Evolutionary conservation across 1,139 yeast species (phyloP).

Genomic region (Hanseniaspora sp.): DNA sequence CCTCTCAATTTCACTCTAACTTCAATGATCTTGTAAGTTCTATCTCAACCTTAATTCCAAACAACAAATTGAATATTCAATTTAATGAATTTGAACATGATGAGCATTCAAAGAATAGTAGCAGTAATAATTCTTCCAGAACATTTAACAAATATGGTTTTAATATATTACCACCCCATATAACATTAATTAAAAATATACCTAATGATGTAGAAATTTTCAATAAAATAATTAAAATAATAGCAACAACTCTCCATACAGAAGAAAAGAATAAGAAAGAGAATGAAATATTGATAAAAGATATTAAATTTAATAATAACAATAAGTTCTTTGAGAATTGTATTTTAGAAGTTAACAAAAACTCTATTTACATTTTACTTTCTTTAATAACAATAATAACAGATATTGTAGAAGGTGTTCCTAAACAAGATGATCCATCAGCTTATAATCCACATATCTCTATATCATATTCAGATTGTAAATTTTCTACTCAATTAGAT

Average conservation of each 20-base stretch:
- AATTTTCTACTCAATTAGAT: background rate
- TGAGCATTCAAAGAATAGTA: background rate
- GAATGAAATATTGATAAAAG: background rate
- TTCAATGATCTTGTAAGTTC: slow-evolving; percentile 2
- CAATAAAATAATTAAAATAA: slow-evolving; percentile 1
- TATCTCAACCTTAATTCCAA: background rate
- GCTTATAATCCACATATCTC: slow-evolving; percentile 4
- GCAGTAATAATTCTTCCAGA: background rate
- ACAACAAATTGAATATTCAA: slow-evolving; percentile 1
- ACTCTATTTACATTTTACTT: background rate
- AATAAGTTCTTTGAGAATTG: slow-evolving; percentile 1
- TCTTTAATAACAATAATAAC: slow-evolving; percentile 3
- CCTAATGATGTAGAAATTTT: slow-evolving; percentile 1
- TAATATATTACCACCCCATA: slow-evolving; percentile 10
- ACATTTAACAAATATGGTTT: slow-evolving; percentile 9
- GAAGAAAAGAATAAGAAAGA: background rate
- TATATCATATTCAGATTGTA: background rate
- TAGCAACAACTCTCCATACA: background rate
- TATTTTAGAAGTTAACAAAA: slow-evolving; percentile 6
- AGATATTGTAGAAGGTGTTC: background rate
- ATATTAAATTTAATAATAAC: background rate
- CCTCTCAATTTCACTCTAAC: background rate
- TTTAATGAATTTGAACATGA: slow-evolving; percentile 1
- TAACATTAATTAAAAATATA: slow-evolving; percentile 9
- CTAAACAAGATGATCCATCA: background rate